Evolutionary conservation across 805 yeast species (phyloP), one percentile per base, ranked within the genome.

Genomic region (Blastobotrys americana): DNA sequence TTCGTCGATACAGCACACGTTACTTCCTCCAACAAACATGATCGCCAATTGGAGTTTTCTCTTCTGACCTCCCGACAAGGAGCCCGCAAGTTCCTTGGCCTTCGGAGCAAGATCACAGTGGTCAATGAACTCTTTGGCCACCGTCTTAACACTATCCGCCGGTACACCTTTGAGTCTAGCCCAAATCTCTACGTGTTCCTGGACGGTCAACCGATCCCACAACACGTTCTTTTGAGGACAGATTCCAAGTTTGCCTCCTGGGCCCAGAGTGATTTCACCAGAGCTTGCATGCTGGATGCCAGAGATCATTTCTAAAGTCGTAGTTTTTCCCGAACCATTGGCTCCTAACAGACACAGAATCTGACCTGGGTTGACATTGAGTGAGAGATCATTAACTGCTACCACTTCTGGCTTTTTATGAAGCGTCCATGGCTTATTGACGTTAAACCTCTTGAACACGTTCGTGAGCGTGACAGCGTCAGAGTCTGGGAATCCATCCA

Each of bases 251-350:
- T 60, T 53, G 21, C 58, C 45, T 3, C 52, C 52, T 3, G 50
- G 51, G 10, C 46, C 37, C 18, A 60, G 51, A 6, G 41, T 39
- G 23, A 61, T 57, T 3, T 44, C 5, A 1, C 65, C 65, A 5
- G 54, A 49, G 13, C 58, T 48, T 3, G 62, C 55, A 3, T 40
- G 37, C 36, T 60, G 66, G 18, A 61, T 54, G 15, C 66, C 67
- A 19, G 67, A 53, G 34, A 63, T 55, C 60, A 63, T 63, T 35
- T 63, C 67, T 28, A 64, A 51, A 18, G 67, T 64, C 3, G 67
- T 63, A 4, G 67, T 63, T 47, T 63, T 63, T n/a, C 67, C 67
- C 4, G 66, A 61, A 4, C 67, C 67, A 50, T 63, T 63, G 9
- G 67, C 63, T 39, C 67, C 67, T 2, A 63, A 53, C 31, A 63